Percentiles rank a stretch among this genome's conserved stretches.
phyloP scores from a whole-genome alignment of 768 basidiomycete genomes.

The Boletus sp. region DNA sequence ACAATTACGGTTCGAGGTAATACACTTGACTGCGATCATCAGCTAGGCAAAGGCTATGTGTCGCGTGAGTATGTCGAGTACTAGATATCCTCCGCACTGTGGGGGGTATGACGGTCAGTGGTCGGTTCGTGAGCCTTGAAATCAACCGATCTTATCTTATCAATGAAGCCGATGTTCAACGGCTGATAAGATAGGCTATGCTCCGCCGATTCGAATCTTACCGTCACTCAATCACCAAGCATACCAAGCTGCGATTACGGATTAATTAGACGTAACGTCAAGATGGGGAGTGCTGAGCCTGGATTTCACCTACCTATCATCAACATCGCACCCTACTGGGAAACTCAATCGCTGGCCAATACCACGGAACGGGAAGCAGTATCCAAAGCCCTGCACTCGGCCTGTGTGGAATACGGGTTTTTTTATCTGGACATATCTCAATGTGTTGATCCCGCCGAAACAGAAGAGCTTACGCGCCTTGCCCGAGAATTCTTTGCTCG shows the following conservation, averaged over 20 bases:
- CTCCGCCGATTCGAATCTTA: neutral
- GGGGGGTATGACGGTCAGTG: neutral
- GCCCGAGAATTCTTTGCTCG: constrained; percentile 72
- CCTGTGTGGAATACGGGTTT: constrained; percentile 81
- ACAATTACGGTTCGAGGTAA: neutral
- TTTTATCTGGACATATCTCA: constrained; percentile 79
- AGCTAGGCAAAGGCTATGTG: neutral
- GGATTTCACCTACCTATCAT: constrained; percentile 61
- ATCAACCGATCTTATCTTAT: constrained; percentile 19
- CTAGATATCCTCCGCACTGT: neutral
- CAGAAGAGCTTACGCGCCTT: constrained; percentile 61
- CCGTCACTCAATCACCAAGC: neutral
- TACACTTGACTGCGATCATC: neutral
- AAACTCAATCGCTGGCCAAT: constrained; percentile 29
- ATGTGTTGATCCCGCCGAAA: constrained; percentile 55
- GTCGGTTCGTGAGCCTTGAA: neutral
- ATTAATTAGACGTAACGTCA: neutral
- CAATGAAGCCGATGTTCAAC: neutral
- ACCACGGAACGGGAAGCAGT: constrained; percentile 41
- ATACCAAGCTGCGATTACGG: neutral
- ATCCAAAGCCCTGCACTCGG: constrained; percentile 62
- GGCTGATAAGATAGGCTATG: neutral
- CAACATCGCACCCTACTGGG: constrained; percentile 64
- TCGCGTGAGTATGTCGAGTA: neutral
- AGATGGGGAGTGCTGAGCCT: constrained; percentile 11